Base-by-base conservation (phyloP, 2,329 filamentous ascomycete species). In the Pseudonectria foliicola region DNA sequence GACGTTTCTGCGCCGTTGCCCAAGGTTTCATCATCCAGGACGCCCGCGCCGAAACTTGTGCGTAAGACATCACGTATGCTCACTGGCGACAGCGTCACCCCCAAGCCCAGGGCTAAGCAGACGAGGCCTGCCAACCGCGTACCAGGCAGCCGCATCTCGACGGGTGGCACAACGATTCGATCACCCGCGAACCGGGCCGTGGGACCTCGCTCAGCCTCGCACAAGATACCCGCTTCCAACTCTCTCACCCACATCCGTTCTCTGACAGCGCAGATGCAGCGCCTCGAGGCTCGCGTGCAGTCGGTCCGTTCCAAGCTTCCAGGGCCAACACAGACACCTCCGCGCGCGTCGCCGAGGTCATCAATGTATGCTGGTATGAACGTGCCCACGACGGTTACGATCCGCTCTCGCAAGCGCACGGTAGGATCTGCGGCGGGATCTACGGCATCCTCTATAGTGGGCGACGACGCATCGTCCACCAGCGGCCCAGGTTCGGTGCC, bases 191-290 rank as follows among this genome's bases (percentile, higher is more conserved):
- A 70, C 33, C 55, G 61, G 21, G 50, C 71, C 2, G 68, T 76
- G 8, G 83, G 79, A n/a, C 63, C 77, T 30, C 67, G 75, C n/a
- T 62, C 65, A 10, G 53, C 63, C 14, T 63, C 67, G 13, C 62
- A 73, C 49, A 70, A 65, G 41, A 48, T 77, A 26, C 72, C 75
- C 16, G 67, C 70, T 34, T 80, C 71, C 42, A 77, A 68, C 43
- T 96, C 92, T 2, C 76, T 98, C 32, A 84, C 85, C 46, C 92
- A 98, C 58, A 94, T 98, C 53, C 86, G 90, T 45, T 84, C 82
- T 21, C 79, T 98, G 45, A 95, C 93, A 39, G 89, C 87, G 18
- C 92, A 96, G 64, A 95, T 96, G 88, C 87, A 95, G 62, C 85
- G 87, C 48, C 80, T 98, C 42, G 92, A 96, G 60, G 86, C 92